Base-by-base conservation (phyloP, 495 filamentous ascomycete species). In the Xylaria sp. region DNA sequence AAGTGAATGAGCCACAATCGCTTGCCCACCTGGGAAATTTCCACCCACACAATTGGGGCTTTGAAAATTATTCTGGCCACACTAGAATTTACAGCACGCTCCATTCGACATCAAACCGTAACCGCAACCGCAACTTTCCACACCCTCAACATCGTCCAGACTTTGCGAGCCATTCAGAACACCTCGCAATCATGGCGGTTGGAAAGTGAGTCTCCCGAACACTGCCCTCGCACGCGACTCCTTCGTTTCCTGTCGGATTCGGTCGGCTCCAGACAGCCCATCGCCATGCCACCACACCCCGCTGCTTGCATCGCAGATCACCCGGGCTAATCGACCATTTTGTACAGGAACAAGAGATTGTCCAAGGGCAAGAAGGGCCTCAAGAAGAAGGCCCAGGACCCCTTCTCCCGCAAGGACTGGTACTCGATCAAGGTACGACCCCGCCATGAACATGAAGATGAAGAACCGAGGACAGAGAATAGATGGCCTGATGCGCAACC, bases 331-430 rank as follows among this genome's bases (percentile, higher is more conserved):
- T 82, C 78, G 79, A 85, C 84, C 80, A 82, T 84, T 80, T 82
- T 80, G 50, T 79, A 85, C 80, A 99, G 97, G 92, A 99, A 99
- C 90, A 98, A 99, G 93, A 93, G 96, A 85, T 90, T 99, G 87
- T 98, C 96, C 63, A 99, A 99, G 89, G 97, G 96, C 88, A 99
- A 99, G 93, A 99, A 99, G 91, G 96, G 96, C 83, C 90, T 99
- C 80, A 99, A 99, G 93, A 99, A 99, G 96, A 95, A 93, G 86
- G 91, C 93, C 69, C 90, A 93, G 81, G 96, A 99, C 83, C 97
- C 96, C 76, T 99, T 99, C 87, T 87, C 94, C 80, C 91, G 95
- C 79, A 99, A 99, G 89, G 95, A 98, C 84, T 98, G 97, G 92
- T 99, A 93, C 87, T 92, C 91, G 74, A 90, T 99, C 83, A 98